Evolutionary conservation across 1,284 basidiomycete genomes (phyloP), one percentile per base, ranked within the genome.

Genomic region (Kwoniella shivajii): DNA sequence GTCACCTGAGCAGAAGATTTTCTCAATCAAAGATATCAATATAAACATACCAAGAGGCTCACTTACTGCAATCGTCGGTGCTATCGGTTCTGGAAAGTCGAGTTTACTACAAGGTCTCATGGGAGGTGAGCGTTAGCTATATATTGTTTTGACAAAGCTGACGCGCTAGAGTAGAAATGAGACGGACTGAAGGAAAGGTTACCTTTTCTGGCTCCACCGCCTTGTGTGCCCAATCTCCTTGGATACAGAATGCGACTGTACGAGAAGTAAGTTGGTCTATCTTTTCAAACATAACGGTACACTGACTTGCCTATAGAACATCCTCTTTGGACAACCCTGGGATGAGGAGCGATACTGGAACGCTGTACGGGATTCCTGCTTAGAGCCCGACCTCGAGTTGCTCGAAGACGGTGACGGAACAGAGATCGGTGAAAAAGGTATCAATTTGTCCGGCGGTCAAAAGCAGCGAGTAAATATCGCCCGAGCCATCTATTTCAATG

Each of bases 391-490:
- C 77, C 78, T 94, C 24, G 87, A 88, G 41, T 84, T 92, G 77
- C 81, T 92, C 36, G 87, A 89, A 1, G 82, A 89, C 58, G 89
- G 89, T 4, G 90, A 96, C 69, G 71, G 88, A 60, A 95, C 92
- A 0, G 89, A 92, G 73, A 92, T 95, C 48, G 92, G 92, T n/a
- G 91, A 93, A 77, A 89, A 87, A 78, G 86, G 79, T 42, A 75
- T 77, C 61, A 79, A 76, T 52, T 60, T 79, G 20, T 75, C 71
- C 18, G 77, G 75, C 50, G 73, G 72, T 48, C 71, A 72, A 52
- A 75, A 74, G 53, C 74, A 73, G 57, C 70, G 92, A 7, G 78
- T 83, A 66, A 78, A 77, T 61, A 74, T 92, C 54, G 89, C 88
- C 41, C 85, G 92, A 51, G 86, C 90, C 0, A 86, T 94, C 57